phyloP scores from a whole-genome alignment of 108 stramenopile genomes.

The Cyclotella cryptica region DNA sequence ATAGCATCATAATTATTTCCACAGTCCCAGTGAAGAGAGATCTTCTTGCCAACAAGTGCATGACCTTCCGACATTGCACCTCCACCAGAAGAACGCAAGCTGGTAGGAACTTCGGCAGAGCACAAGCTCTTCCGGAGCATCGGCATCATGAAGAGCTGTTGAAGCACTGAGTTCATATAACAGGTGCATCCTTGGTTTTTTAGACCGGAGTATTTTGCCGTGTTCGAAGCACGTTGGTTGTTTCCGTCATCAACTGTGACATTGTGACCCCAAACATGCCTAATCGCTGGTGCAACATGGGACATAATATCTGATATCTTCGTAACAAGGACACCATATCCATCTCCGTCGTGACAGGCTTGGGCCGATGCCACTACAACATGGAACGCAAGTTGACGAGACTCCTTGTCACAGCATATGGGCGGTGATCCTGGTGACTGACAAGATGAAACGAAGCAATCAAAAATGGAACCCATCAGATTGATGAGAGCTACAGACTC shows the following conservation, averaged over 20 bases:
- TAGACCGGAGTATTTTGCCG: slow-evolving; percentile 88
- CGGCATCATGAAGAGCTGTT: slow-evolving; percentile 97
- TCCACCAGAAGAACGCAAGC: slow-evolving; percentile 70
- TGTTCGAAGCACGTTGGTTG: slow-evolving; percentile 45
- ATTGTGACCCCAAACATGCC: slow-evolving; percentile 80
- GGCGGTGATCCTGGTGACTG: slow-evolving; percentile 62
- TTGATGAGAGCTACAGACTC: slow-evolving; percentile 67
- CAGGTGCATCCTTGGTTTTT: slow-evolving; percentile 98
- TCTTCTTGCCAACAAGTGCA: slow-evolving; percentile 82
- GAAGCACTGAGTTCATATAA: slow-evolving; percentile 98
- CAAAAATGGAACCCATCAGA: slow-evolving; percentile 90
- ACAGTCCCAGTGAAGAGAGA: slow-evolving; percentile 89
- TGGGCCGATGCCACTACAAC: slow-evolving; percentile 75
- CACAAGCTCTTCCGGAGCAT: slow-evolving; percentile 84
- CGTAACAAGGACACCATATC: slow-evolving; percentile 69
- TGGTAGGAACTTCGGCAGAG: slow-evolving; percentile 72
- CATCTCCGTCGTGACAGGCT: slow-evolving; percentile 61
- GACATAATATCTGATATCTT: slow-evolving; percentile 68
- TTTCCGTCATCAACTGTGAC: slow-evolving; percentile 44
- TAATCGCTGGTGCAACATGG: slow-evolving; percentile 72
- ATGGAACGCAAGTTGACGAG: slow-evolving; percentile 82
- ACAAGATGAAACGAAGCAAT: slow-evolving; percentile 81
- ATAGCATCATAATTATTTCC: slow-evolving; percentile 82
- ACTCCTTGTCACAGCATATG: slow-evolving; percentile 85
- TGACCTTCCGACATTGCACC: slow-evolving; percentile 63